A percentile compares a stretch with the other conserved stretches of the same genome.
Conservation (phyloP, 129 eudicot genomes). For the Tanacetum coccineum region DNA sequence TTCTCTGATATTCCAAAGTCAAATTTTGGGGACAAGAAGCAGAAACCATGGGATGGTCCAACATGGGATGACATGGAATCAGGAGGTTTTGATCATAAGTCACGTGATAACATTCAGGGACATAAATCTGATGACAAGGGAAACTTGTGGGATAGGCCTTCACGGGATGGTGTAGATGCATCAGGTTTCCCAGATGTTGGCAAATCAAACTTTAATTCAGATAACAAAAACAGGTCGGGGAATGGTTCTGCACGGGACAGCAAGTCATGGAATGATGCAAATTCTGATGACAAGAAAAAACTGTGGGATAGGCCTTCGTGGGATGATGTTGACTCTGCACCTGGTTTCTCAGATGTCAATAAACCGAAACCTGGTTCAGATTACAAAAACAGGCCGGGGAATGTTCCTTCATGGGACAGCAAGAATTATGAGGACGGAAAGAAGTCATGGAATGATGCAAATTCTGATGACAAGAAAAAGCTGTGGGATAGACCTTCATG, state of each 20-base stretch:
- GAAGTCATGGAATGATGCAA: constrained; percentile 9
- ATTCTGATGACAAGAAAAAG: constrained; percentile 21
- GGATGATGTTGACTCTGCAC: constrained; percentile 11
- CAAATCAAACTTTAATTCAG: not conserved
- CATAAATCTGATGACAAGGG: constrained; percentile 6
- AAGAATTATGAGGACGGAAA: not conserved
- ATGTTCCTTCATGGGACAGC: too few species aligned
- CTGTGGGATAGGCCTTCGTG: not conserved
- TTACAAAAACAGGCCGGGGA: not conserved
- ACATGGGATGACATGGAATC: constrained; percentile 26
- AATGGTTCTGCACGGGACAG: constrained; percentile 1
- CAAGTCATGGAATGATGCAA: not conserved
- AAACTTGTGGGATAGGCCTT: too few species aligned
- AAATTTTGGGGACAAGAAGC: constrained; percentile 19
- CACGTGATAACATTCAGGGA: constrained; percentile 2
- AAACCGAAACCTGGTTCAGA: not conserved
- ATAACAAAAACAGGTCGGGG: constrained; percentile 2
- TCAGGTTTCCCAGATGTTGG: constrained; percentile 15
- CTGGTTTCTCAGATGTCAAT: not conserved
- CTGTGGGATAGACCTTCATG: constrained; percentile 35
- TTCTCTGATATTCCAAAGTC: constrained; percentile 4
- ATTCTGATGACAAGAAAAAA: not conserved
- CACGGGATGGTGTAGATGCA: constrained; percentile 4
- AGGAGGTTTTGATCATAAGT: constrained; percentile 13
- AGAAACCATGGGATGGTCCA: constrained; percentile 40